phyloP scores from a whole-genome alignment of 768 basidiomycete species.

The Lanmaoa rubissima region DNA sequence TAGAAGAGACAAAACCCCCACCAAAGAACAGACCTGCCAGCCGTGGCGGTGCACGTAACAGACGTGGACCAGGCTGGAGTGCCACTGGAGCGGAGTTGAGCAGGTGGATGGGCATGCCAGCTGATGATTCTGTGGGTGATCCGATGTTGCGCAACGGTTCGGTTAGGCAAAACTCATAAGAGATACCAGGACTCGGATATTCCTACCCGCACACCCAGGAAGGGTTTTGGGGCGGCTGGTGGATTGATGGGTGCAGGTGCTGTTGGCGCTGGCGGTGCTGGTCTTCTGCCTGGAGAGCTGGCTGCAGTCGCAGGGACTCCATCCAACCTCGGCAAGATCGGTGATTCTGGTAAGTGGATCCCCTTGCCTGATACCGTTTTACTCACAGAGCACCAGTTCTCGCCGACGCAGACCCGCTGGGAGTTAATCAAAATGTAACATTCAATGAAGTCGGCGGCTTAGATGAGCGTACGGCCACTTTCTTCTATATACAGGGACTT shows the following conservation, averaged over 20 bases:
- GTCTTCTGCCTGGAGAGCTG: slow-evolving; percentile 58
- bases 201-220: slow-evolving; percentile 65
- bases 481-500: neutral
- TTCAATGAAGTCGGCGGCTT: slow-evolving; percentile 97
- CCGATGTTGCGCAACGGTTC: neutral
- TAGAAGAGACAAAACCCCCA: slow-evolving; percentile 59
- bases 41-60: slow-evolving; percentile 39
- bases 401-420: slow-evolving; percentile 94
- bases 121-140: slow-evolving; percentile 64
- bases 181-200: slow-evolving; percentile 64
- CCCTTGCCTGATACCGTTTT: slow-evolving; percentile 14
- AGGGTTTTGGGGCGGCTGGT: slow-evolving; percentile 53
- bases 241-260: slow-evolving; percentile 50
- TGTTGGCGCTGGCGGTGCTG: slow-evolving; percentile 48
- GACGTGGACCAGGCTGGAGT: slow-evolving; percentile 70
- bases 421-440: slow-evolving; percentile 88
- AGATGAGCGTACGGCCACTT: slow-evolving; percentile 70
- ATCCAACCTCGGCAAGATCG: slow-evolving; percentile 82
- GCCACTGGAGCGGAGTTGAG: slow-evolving; percentile 75
- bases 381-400: slow-evolving; percentile 49
- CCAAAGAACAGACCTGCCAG: slow-evolving; percentile 38
- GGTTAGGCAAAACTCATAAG: neutral
- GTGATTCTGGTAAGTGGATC: slow-evolving; percentile 59
- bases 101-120: slow-evolving; percentile 70
- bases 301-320: slow-evolving; percentile 72